phyloP scores from a whole-genome alignment of 306 rosid genomes.

The Cucumis hystrix region DNA sequence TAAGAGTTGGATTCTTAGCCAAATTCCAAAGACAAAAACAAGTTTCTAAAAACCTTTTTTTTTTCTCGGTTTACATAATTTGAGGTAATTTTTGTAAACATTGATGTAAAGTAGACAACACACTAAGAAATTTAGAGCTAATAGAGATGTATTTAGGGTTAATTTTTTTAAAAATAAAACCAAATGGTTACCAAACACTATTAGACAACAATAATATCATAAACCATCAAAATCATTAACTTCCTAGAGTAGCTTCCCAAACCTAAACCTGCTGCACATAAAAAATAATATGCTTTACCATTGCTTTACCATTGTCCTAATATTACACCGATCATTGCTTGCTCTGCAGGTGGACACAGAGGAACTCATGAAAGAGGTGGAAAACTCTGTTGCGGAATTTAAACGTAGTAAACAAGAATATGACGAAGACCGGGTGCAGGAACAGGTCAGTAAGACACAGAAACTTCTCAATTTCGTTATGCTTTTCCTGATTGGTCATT shows the following conservation, averaged over 20 bases:
- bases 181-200: background rate
- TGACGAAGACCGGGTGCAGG: slow-evolving; percentile 73
- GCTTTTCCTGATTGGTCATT: background rate
- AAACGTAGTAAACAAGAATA: slow-evolving; percentile 72
- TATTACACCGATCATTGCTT: background rate
- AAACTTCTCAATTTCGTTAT: background rate
- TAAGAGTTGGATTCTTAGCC: too few relatives aligned
- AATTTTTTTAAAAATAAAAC: too few relatives aligned
- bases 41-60: too few relatives aligned
- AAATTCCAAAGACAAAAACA: too few relatives aligned
- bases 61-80: too few relatives aligned
- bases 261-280: background rate
- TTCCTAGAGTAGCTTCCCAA: background rate
- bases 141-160: too few relatives aligned
- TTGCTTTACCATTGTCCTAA: too few relatives aligned
- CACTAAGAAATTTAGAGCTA: too few relatives aligned
- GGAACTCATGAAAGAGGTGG: slow-evolving; percentile 81
- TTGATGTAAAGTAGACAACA: too few relatives aligned
- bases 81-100: too few relatives aligned
- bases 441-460: slow-evolving; percentile 41
- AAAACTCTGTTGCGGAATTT: slow-evolving; percentile 72
- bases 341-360: slow-evolving; percentile 57
- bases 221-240: background rate
- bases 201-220: background rate
- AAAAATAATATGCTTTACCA: background rate